Evolutionary conservation across 2,329 filamentous ascomycete species (phyloP).

Genomic region (Claviceps fusiformis): DNA sequence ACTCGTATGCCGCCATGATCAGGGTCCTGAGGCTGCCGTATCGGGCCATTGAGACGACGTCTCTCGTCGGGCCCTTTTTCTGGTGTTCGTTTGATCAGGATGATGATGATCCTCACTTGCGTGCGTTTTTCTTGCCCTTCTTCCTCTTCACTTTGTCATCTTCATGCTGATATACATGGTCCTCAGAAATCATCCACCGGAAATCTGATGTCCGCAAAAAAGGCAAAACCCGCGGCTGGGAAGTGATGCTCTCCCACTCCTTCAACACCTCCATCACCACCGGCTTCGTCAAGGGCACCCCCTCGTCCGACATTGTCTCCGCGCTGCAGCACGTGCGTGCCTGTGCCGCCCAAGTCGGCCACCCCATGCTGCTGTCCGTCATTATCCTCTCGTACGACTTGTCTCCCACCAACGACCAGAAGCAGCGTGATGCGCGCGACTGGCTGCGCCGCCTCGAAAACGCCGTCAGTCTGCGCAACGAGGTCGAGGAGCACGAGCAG

Average conservation of each 20-base stretch:
- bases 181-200: slow-evolving; percentile 44
- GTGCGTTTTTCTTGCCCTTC: slow-evolving; percentile 22
- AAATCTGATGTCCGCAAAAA: slow-evolving; percentile 55
- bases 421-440: slow-evolving; percentile 48
- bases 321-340: slow-evolving; percentile 36
- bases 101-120: slow-evolving; percentile 42
- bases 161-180: background rate
- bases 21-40: slow-evolving; percentile 38
- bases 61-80: slow-evolving; percentile 50
- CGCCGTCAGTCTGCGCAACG: slow-evolving; percentile 45
- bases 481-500: slow-evolving; percentile 41
- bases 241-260: slow-evolving; percentile 47
- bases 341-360: slow-evolving; percentile 35
- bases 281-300: slow-evolving; percentile 48
- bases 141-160: background rate
- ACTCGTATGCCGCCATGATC: slow-evolving; percentile 42
- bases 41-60: slow-evolving; percentile 43
- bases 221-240: slow-evolving; percentile 49
- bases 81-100: slow-evolving; percentile 45
- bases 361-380: slow-evolving; percentile 45
- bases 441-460: slow-evolving; percentile 49
- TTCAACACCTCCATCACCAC: slow-evolving; percentile 42
- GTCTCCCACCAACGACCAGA: slow-evolving; percentile 40
- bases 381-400: slow-evolving; percentile 47
- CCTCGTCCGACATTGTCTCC: slow-evolving; percentile 37